phyloP scores from a whole-genome alignment of 805 yeast genomes.

The Wickerhamiella azyma region DNA sequence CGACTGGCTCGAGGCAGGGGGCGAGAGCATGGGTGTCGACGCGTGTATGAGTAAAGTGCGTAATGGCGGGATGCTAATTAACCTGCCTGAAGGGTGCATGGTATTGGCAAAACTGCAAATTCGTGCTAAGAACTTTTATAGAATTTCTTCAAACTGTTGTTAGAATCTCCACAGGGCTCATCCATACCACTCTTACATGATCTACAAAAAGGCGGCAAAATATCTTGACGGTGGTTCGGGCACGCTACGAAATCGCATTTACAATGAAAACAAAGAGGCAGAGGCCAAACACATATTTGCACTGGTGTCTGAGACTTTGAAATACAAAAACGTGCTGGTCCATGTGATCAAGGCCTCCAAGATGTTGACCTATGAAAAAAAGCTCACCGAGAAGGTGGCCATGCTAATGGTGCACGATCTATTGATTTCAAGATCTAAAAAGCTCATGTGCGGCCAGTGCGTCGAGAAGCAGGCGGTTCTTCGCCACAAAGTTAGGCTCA shows the following conservation, averaged over 20 bases:
- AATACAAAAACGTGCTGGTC: conserved; percentile 49
- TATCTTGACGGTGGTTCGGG: conserved; percentile 21
- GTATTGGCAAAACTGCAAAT: no score
- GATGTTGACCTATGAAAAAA: conserved; percentile 39
- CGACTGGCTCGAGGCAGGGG: background rate
- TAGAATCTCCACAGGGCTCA: no score
- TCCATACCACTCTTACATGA: conserved; percentile 16
- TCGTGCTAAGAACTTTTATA: no score
- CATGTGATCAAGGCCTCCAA: conserved; percentile 54
- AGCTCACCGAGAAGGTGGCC: conserved; percentile 40
- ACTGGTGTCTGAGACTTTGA: conserved; percentile 61
- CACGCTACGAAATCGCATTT: conserved; percentile 26
- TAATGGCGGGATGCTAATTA: background rate
- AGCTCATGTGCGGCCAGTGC: conserved; percentile 82
- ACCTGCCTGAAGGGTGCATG: background rate
- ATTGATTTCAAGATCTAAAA: conserved; percentile 55
- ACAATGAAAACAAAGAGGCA: conserved; percentile 31
- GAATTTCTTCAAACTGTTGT: no score
- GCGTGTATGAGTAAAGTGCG: background rate
- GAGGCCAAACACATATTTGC: conserved; percentile 84
- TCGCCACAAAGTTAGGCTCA: conserved; percentile 63
- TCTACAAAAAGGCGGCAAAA: conserved; percentile 19
- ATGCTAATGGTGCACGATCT: conserved; percentile 69
- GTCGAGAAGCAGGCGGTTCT: conserved; percentile 72
- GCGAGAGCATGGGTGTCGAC: background rate